These are phyloP conservation scores for Mrakia gelida DNA, from an alignment of 768 basidiomycete species.

Conservation along the genomic window DNA sequence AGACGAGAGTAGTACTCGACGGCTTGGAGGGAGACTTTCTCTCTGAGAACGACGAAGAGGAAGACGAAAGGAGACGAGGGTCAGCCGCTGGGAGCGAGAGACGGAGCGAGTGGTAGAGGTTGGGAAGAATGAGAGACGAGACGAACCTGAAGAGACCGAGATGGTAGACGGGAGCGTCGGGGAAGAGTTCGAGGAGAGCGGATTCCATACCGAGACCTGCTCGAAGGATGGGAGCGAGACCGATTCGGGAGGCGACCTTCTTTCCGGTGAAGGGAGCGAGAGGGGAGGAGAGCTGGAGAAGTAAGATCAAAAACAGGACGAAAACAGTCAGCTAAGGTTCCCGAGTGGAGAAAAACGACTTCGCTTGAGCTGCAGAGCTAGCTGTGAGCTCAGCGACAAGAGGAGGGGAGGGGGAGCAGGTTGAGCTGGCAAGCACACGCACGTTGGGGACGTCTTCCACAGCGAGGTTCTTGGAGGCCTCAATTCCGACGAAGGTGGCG, in stretches of 20 bases:
- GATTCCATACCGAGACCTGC: conserved; percentile 93
- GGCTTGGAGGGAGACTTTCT: conserved; percentile 79
- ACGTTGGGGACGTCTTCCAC: conserved; percentile 58
- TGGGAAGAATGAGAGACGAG: too few species aligned
- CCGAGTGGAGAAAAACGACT: too few species aligned
- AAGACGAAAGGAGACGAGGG: neutral
- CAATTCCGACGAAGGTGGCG: conserved; percentile 73
- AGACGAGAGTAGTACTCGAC: conserved; percentile 68
- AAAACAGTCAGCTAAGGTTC: neutral
- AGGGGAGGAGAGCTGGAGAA: conserved; percentile 55
- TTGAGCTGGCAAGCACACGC: conserved; percentile 50
- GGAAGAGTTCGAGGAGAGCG: conserved; percentile 56
- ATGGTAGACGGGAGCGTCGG: conserved; percentile 83
- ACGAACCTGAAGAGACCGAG: conserved; percentile 63
- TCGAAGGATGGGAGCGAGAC: conserved; percentile 83
- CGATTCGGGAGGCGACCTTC: conserved; percentile 68
- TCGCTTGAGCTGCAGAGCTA: neutral
- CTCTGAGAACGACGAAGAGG: neutral
- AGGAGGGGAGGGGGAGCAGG: neutral
- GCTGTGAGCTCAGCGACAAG: neutral
- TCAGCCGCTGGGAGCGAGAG: too few species aligned
- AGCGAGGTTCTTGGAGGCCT: conserved; percentile 67
- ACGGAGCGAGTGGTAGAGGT: too few species aligned
- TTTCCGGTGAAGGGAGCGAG: conserved; percentile 74
- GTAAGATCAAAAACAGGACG: neutral